Percentiles rank a stretch among this genome's conserved stretches.
Evolutionary conservation across 495 filamentous ascomycete species (phyloP).

Genomic region (Aspergillus olivimuriae): DNA sequence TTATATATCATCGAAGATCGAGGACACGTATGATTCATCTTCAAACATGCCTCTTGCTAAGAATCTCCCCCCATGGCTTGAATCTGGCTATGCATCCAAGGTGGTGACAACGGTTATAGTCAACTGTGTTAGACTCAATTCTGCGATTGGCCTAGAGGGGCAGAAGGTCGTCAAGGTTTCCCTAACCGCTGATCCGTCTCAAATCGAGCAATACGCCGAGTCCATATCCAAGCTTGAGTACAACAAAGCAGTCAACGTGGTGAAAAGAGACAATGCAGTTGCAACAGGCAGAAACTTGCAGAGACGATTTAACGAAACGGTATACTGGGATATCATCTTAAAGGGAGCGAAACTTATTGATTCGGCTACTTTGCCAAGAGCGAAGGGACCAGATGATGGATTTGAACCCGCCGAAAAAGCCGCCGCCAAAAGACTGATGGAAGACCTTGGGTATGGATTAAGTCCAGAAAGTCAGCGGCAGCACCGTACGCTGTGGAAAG

Average conservation of each 20-base stretch:
- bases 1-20: neutral
- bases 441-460: slow-evolving; percentile 1
- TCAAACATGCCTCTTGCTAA: neutral
- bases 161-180: neutral
- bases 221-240: slow-evolving; percentile 3
- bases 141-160: slow-evolving; percentile 1
- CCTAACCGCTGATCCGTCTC: slow-evolving; percentile 1
- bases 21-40: neutral
- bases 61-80: neutral
- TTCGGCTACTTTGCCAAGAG: neutral
- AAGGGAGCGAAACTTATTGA: slow-evolving; percentile 4
- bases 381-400: slow-evolving; percentile 3
- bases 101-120: slow-evolving; percentile 3
- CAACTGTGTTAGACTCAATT: slow-evolving; percentile 3
- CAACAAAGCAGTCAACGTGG: slow-evolving; percentile 1
- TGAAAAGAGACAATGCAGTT: slow-evolving; percentile 1
- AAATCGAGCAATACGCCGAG: slow-evolving; percentile 1
- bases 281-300: neutral
- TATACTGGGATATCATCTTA: slow-evolving; percentile 8
- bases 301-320: slow-evolving; percentile 1
- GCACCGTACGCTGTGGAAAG: neutral
- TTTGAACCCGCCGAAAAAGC: slow-evolving; percentile 4
- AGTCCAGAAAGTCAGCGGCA: neutral
- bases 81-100: slow-evolving; percentile 3
- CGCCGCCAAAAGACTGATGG: neutral